phyloP scores from a whole-genome alignment of 2,329 filamentous ascomycete genomes.

The Scedosporium apiospermum region DNA sequence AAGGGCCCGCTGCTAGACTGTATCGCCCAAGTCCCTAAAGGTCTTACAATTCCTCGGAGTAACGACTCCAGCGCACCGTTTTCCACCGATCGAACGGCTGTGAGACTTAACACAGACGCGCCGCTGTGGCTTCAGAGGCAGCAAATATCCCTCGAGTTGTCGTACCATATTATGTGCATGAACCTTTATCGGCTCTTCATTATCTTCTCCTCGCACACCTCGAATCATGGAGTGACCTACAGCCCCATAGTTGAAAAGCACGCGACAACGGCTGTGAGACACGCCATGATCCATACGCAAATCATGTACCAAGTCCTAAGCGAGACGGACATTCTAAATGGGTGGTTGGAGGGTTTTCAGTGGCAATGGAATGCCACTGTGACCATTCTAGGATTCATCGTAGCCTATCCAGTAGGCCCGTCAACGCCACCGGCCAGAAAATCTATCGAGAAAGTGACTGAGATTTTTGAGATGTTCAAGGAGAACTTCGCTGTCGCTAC shows the following conservation, averaged over 20 bases:
- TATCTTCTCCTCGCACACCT: conserved; percentile 17
- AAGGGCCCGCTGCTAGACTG: neutral
- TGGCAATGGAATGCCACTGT: conserved; percentile 18
- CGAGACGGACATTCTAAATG: conserved; percentile 18
- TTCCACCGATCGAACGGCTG: conserved; percentile 24
- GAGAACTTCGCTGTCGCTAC: neutral
- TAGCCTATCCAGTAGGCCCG: neutral
- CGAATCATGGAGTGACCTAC: neutral
- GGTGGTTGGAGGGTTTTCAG: conserved; percentile 16
- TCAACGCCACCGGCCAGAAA: neutral
- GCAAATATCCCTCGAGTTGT: conserved; percentile 30
- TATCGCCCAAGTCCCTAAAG: neutral
- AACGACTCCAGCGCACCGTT: conserved; percentile 20
- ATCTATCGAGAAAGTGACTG: neutral
- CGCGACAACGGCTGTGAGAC: conserved; percentile 16
- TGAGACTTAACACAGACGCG: conserved; percentile 19
- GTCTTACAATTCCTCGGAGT: conserved; percentile 17
- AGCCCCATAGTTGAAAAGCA: conserved; percentile 12
- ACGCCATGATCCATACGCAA: conserved; percentile 17
- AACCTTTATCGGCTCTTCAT: conserved; percentile 30
- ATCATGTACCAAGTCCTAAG: conserved; percentile 18
- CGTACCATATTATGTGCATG: conserved; percentile 30
- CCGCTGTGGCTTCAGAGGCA: conserved; percentile 32
- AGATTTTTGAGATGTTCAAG: neutral
- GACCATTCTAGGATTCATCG: neutral